Evolutionary conservation across 371 early-diverging fungal genomes (phyloP).

Genomic region (Lichtheimia corymbifera): DNA sequence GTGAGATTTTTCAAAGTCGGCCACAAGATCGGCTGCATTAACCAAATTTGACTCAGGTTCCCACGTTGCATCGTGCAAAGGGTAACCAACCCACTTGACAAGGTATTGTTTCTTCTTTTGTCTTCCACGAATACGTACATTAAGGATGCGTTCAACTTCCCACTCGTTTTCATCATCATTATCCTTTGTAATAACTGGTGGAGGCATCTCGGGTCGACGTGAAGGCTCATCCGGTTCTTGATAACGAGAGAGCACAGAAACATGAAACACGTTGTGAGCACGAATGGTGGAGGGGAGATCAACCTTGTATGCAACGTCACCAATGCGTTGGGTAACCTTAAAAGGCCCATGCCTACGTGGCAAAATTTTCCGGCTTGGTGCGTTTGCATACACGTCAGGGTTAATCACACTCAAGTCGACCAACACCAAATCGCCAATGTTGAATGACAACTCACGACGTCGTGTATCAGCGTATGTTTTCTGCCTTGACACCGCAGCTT

Average conservation of each 20-base stretch:
- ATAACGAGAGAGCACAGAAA: background rate
- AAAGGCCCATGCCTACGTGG: background rate
- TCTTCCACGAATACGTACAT: no score
- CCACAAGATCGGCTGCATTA: no score
- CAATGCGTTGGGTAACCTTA: background rate
- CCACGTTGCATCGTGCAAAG: no score
- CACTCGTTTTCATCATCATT: no score
- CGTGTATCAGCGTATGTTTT: no score
- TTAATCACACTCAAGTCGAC: background rate
- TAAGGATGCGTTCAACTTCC: no score
- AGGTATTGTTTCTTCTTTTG: no score
- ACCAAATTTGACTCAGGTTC: no score
- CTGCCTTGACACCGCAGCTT: background rate
- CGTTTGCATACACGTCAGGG: background rate
- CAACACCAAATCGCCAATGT: background rate
- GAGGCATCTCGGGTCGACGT: no score
- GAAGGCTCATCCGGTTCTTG: background rate
- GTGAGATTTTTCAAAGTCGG: no score
- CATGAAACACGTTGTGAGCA: conserved; percentile 3
- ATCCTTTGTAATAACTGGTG: no score
- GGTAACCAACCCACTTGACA: no score
- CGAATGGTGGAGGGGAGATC: background rate
- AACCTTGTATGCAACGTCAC: background rate
- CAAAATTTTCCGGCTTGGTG: background rate
- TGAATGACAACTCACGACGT: background rate